Conservation (phyloP, 768 basidiomycete genomes). For the Psilocybe tampanensis region DNA sequence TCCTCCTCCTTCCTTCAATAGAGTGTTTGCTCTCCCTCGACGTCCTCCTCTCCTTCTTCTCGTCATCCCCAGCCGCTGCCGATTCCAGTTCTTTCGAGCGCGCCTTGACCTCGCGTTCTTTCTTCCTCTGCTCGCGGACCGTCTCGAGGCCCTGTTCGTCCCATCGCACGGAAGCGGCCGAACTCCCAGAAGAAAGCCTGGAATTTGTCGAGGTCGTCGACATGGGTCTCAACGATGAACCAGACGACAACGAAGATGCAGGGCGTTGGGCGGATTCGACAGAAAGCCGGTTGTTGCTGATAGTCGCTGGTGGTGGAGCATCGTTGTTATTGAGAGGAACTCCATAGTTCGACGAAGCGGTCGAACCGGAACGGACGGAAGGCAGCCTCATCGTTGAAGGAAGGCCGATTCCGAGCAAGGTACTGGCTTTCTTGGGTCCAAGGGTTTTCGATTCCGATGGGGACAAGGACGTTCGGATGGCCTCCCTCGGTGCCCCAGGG, state of each 20-base stretch:
- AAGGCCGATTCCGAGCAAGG: slow-evolving; percentile 58
- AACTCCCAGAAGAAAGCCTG: slow-evolving; percentile 20
- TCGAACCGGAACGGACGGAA: slow-evolving; percentile 39
- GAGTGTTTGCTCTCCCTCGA: slow-evolving; percentile 47
- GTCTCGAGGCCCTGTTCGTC: slow-evolving; percentile 42
- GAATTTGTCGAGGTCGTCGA: slow-evolving; percentile 20
- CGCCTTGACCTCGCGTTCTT: slow-evolving; percentile 34
- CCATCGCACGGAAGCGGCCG: slow-evolving; percentile 22
- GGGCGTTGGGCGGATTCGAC: slow-evolving; percentile 33
- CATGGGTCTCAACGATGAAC: slow-evolving; percentile 38
- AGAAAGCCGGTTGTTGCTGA: slow-evolving; percentile 35
- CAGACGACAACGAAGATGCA: slow-evolving; percentile 29
- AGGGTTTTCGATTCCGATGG: slow-evolving; percentile 33
- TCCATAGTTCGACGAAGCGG: slow-evolving; percentile 30
- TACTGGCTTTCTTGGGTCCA: slow-evolving; percentile 58
- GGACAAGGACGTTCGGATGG: neutral
- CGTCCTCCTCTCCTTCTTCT: slow-evolving; percentile 32
- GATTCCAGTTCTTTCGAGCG: slow-evolving; percentile 28
- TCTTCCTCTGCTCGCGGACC: slow-evolving; percentile 47
- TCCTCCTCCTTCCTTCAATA: slow-evolving; percentile 55
- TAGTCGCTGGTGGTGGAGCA: slow-evolving; percentile 4
- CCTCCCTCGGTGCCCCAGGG: slow-evolving; percentile 17
- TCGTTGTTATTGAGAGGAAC: slow-evolving; percentile 6
- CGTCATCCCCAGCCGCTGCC: slow-evolving; percentile 39
- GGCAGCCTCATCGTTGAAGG: slow-evolving; percentile 57